Evolutionary conservation across 805 yeast species (phyloP).

Genomic region (Teunomyces stri): DNA sequence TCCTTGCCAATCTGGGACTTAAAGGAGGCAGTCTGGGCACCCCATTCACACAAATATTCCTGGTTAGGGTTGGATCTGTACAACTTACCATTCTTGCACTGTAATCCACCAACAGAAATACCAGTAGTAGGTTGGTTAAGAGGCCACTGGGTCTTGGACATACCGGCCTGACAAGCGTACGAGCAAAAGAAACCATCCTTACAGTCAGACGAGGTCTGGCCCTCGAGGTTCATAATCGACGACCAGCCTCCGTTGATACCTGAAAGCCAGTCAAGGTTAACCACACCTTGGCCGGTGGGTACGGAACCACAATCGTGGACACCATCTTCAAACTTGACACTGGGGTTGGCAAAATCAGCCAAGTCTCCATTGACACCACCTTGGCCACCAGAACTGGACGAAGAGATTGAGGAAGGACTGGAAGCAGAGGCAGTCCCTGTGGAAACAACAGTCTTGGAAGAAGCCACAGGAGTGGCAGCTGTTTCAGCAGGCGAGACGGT

Average conservation of each 20-base stretch:
- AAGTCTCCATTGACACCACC: conserved; percentile 46
- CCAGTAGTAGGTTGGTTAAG: conserved; percentile 63
- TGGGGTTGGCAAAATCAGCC: conserved; percentile 46
- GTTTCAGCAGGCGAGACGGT: conserved; percentile 10
- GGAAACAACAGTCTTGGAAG: conserved; percentile 6
- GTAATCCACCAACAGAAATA: conserved; percentile 69
- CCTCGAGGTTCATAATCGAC: conserved; percentile 46
- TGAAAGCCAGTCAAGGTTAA: conserved; percentile 53
- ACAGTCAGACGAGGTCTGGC: conserved; percentile 49
- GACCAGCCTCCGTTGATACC: conserved; percentile 40
- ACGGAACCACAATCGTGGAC: conserved; percentile 62
- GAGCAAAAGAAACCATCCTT: conserved; percentile 70
- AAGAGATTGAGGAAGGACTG: conserved; percentile 26
- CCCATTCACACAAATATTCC: conserved; percentile 65
- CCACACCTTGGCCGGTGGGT: conserved; percentile 75
- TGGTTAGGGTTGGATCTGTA: conserved; percentile 55
- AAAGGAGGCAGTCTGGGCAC: conserved; percentile 52
- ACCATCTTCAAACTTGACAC: conserved; percentile 64
- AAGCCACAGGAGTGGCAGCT: conserved; percentile 5
- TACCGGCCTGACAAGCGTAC: conserved; percentile 76
- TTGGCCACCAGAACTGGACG: conserved; percentile 28
- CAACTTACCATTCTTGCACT: conserved; percentile 59
- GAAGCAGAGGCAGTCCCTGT: conserved; percentile 5
- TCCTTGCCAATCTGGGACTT: conserved; percentile 47
- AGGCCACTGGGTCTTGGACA: conserved; percentile 83